Base-by-base conservation (phyloP, 345 rosid genomes). In the Erysimum cheiranthoides region DNA sequence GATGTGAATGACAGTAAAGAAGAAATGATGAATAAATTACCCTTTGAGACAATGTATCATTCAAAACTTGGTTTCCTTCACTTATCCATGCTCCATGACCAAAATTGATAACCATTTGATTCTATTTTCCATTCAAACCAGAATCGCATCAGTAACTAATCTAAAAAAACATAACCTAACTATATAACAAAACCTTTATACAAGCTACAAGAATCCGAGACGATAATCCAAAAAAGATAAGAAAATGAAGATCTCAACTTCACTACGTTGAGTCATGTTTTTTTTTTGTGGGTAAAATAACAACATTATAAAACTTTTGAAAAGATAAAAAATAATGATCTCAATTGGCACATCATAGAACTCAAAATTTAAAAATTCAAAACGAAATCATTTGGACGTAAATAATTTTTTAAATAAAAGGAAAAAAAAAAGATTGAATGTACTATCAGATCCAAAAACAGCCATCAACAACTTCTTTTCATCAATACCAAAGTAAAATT, bases 351-450 rank as follows among this genome's bases (percentile, higher is more conserved):
- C 61, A 49, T 47, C 50, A 47, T 4, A 51, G 14, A 38, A 72
- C 61, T 52, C 56, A 21, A 32, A 56, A 0, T 30, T 31, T 71
- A 0, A 50, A 36, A 51, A 2, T 63, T 63, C 70, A 63, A 73
- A 73, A 73, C 27, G 45, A 51, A 73, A 62, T 52, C 35, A 73
- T 53, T 30, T 9, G 52, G 14, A 73, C 25, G 43, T 39, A 28
- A 35, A 25, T 25, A 30, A 16, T 43, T 12, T 4, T 1, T 1
- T 14, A 71, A 10, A 1, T 27, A 5, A 11, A 12, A 9, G 8
- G 17, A 50, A n/a, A 13, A 45, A 30, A 38, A n/a, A 13, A 45
- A n/a, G 0, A 7, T 13, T 31, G 58, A 70, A 61, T 52, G 53
- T 63, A 39, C 34, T 18, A 51, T 30, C 70, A 73, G 32, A 50